Evolutionary conservation across 345 rosid species (phyloP).

Genomic region (Cardiospermum halicacabum): DNA sequence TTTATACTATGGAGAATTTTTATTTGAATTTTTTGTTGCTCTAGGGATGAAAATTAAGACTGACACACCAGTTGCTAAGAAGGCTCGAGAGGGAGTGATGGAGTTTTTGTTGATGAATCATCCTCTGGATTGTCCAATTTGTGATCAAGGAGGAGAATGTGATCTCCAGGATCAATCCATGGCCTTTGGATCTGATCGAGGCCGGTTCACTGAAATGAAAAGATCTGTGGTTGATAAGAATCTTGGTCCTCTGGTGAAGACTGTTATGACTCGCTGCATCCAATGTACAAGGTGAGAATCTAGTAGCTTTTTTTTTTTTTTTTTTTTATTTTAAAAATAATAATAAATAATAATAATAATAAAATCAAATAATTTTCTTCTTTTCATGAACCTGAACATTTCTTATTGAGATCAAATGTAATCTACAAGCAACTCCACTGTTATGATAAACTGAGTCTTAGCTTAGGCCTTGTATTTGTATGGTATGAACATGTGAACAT

Average conservation of each 20-base stretch:
- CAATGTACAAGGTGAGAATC: constrained; percentile 85
- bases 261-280: constrained; percentile 99
- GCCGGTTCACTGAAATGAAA: constrained; percentile 94
- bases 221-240: constrained; percentile 98
- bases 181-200: constrained; percentile 99
- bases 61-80: constrained; percentile 89
- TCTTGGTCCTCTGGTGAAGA: constrained; percentile 97
- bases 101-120: constrained; percentile 95
- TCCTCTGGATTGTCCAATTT: constrained; percentile 95
- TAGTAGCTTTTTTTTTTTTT: too few relatives aligned
- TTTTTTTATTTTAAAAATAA: too few relatives aligned
- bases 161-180: constrained; percentile 99
- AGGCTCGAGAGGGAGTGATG: constrained; percentile 98
- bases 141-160: constrained; percentile 99
- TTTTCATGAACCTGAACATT: not conserved
- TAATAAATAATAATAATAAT: too few relatives aligned
- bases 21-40: not conserved
- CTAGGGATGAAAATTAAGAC: constrained; percentile 99
- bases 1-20: not conserved
- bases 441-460: too few relatives aligned
- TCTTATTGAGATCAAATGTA: not conserved
- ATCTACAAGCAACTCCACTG: too few relatives aligned
- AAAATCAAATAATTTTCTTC: too few relatives aligned
- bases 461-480: too few relatives aligned
- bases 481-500: too few relatives aligned